phyloP scores from a whole-genome alignment of 352 stramenopile genomes.

The Phytophthora agathidicida region DNA sequence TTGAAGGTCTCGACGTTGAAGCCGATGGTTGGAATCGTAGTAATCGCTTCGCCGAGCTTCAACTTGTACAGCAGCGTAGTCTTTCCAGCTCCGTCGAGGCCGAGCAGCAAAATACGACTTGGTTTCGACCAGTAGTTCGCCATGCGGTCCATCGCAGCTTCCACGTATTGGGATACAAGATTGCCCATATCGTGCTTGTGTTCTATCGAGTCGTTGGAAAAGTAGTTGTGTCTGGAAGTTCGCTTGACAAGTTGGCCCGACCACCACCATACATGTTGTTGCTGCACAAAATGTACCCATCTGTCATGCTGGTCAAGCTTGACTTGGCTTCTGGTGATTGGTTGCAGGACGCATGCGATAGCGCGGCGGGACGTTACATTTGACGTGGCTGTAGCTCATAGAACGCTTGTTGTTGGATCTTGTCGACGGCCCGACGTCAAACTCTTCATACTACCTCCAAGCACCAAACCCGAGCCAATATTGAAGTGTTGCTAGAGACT shows the following conservation, averaged over 20 bases:
- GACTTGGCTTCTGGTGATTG: slow-evolving; percentile 30
- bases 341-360: slow-evolving; percentile 8
- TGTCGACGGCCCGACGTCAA: too few relatives aligned
- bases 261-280: neutral
- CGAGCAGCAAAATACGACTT: slow-evolving; percentile 83
- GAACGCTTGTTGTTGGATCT: neutral
- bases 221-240: slow-evolving; percentile 11
- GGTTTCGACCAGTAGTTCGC: slow-evolving; percentile 44
- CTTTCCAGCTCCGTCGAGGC: slow-evolving; percentile 94
- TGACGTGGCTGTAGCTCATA: slow-evolving; percentile 8
- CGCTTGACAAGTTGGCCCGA: neutral
- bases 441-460: too few relatives aligned
- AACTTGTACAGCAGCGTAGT: slow-evolving; percentile 94
- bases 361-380: neutral
- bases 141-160: slow-evolving; percentile 34
- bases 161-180: slow-evolving; percentile 34
- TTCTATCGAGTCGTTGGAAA: neutral
- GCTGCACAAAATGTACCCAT: slow-evolving; percentile 17
- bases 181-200: slow-evolving; percentile 37
- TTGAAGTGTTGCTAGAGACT: neutral
- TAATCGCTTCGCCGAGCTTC: slow-evolving; percentile 67
- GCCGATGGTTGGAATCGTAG: slow-evolving; percentile 76
- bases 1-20: slow-evolving; percentile 83
- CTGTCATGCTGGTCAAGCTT: slow-evolving; percentile 27
- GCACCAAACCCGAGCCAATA: too few relatives aligned